Evolutionary conservation across 129 eudicot species (phyloP), one percentile per base, ranked within the genome.

Genomic region (Apium graveolens): DNA sequence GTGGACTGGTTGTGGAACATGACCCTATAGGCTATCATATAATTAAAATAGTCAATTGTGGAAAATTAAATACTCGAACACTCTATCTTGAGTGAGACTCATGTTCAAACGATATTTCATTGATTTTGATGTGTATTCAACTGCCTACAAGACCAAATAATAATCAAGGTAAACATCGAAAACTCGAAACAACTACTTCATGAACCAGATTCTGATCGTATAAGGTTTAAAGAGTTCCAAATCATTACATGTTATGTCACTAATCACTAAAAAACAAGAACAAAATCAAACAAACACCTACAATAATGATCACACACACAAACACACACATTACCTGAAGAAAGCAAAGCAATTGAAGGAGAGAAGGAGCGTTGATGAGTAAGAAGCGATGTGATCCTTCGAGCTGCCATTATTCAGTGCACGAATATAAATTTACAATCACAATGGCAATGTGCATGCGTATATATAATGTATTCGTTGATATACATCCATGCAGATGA

Each of bases 351-450:
- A 31, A 44, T 38, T 8, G 82, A 53, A 27, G 78, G 65, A 79
- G 85, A 57, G 21, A 77, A 70, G 5, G 60, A 68, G 81, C 39
- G 39, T 65, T 65, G 77, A 53, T 83, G 88, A 68, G 86, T 74
- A 53, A 89, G 69, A 26, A 88, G 84, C 16, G 88, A 86, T 38
- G 92, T 76, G 72, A 88, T 74, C 77, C 85, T 82, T 62, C 83
- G 78, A 80, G 88, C 75, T 16, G 88, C 89, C 87, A 84, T 84
- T 31, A 1, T 21, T 57, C 63, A 35, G 18, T 72, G 45, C 0
- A 70, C 39, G 4, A 31, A 11, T 31, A 32, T 37, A 65, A 29
- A 65, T 65, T 7, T 38, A 63, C 31, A 37, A 55, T 2, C 65
- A 55, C 65, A 24, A 24, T 24, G 26, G 65, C 65, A 55, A 55